Evolutionary conservation across 2,329 filamentous ascomycete genomes (phyloP), one percentile per base, ranked within the genome.

Genomic region (Talaromyces pinophilus): DNA sequence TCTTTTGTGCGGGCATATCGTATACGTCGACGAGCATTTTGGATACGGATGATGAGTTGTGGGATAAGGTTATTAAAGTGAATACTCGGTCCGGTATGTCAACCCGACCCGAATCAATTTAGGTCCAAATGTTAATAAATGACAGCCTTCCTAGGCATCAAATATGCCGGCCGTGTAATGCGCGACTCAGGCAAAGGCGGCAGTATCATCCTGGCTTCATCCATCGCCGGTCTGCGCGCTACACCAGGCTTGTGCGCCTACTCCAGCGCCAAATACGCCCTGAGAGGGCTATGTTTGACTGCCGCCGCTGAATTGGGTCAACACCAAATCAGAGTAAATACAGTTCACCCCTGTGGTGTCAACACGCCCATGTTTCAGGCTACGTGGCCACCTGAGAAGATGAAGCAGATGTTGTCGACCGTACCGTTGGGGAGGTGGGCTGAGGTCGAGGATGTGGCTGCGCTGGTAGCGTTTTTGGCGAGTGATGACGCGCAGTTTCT

Each of bases 401-500:
- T 79, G 35, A 75, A 73, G 10, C 73, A 75, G 67, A 66, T 79
- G 62, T 69, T 73, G 63, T 70, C 69, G 7, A 74, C 71, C 15
- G 76, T 77, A n/a, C 73, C 76, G 2, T 67, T 80, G 38, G 77
- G 76, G 6, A 71, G 77, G 6, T 77, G 77, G 54, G 77, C 77
- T 6, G 70, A 73, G 62, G 75, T 75, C 2, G 76, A 77, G 59
- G 78, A 80, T 68, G 72, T 80, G n/a, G 73, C 77, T 3, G 76
- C 75, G 8, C 73, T 79, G 5, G 76, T 79, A 13, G 73, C 74
- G 0, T 80, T 79, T 66, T 68, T 80, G 66, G 78, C 73, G 11
- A 79, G 78, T 65, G 73, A 77, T 30, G 78, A 80, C 67, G 76
- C 77, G 17, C 74, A 74, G 64, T 80, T 79, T 54, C 74, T 80